Base-by-base conservation (phyloP, 306 rosid species). In the Casuarina glauca region DNA sequence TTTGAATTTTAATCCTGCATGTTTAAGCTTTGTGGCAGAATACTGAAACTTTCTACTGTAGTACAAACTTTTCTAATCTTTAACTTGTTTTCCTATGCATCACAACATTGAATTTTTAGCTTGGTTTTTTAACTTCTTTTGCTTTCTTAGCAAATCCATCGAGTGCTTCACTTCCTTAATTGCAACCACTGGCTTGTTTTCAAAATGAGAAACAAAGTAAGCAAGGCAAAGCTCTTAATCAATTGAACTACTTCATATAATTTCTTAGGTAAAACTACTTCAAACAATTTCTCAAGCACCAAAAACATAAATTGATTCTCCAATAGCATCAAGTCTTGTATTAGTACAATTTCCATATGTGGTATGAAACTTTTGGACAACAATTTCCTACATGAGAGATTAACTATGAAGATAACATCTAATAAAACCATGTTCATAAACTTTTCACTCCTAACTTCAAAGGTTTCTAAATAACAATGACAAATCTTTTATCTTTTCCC, bases 261-360 rank as follows among this genome's bases (percentile, higher is more conserved):
- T 20, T 20, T 20, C 26, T 20, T 20, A 20, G 26, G 26, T 20
- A 20, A 20, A 20, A 20, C 26, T 20, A 20, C 11, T 45, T 45
- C 11, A 4, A 72, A 80, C 9, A 84, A 32, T 1, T 61, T 7
- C 32, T 32, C 11, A 26, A 84, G 78, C 15, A 81, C 45, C 53
- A 35, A 68, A 69, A 67, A 80, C 0, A 84, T 82, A 45, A 80
- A 49, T 63, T 80, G 84, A 74, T 84, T 84, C 19, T 84, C 87
- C 2, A 81, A 79, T 46, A 80, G 39, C 4, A 81, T 61, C 66
- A 84, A 44, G 11, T 80, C 87, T 6, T 19, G 51, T 74, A 51
- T 38, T 0, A 81, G 0, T 2, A 20, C 68, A 61, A 73, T 57
- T 48, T 20, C 36, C 74, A 84, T 60, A 84, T 84, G 80, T 12